These are phyloP conservation scores for Xylaria sp. DNA, from an alignment of 2,329 filamentous ascomycete species.

Conservation along the genomic window DNA sequence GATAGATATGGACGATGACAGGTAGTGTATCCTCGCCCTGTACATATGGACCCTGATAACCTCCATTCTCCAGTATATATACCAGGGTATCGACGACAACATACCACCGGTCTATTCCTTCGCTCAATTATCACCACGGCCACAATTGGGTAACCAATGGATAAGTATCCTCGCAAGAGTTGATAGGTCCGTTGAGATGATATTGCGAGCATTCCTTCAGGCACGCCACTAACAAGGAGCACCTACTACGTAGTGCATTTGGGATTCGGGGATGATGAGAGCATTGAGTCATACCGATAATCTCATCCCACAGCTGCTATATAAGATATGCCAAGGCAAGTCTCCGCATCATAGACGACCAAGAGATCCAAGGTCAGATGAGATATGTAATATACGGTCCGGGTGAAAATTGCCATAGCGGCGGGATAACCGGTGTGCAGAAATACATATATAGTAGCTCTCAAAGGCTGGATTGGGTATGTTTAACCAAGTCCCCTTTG, in stretches of 20 bases:
- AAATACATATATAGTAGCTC: neutral
- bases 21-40: neutral
- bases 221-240: neutral
- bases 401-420: neutral
- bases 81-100: neutral
- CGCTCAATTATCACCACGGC: too few relatives aligned
- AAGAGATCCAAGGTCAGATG: neutral
- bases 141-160: too few relatives aligned
- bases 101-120: neutral
- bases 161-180: too few relatives aligned
- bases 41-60: slow-evolving; percentile 1
- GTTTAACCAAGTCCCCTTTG: neutral
- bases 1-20: neutral
- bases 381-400: neutral
- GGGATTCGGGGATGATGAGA: slow-evolving; percentile 13
- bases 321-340: slow-evolving; percentile 7
- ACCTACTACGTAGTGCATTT: slow-evolving; percentile 27
- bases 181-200: neutral
- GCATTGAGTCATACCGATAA: slow-evolving; percentile 33
- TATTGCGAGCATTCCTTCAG: neutral
- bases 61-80: neutral
- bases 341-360: slow-evolving; percentile 1
- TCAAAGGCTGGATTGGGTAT: neutral
- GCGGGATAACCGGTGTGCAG: neutral
- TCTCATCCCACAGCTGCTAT: neutral